These are phyloP conservation scores for Nothopassalora personata DNA, from an alignment of 2,329 filamentous ascomycete species.

Conservation along the genomic window DNA sequence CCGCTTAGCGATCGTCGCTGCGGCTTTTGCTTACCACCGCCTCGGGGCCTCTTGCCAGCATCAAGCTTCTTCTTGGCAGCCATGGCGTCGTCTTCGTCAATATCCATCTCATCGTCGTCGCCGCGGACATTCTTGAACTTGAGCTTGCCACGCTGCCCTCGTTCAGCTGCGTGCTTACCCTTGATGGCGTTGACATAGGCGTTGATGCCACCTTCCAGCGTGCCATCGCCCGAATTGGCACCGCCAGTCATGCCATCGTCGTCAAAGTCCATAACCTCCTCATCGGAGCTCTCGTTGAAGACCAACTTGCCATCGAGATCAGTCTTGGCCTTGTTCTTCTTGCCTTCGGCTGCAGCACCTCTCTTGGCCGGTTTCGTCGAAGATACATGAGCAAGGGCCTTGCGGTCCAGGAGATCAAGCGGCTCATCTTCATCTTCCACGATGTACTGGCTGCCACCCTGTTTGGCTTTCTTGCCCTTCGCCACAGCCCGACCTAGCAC, in stretches of 20 bases:
- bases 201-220: constrained; percentile 50
- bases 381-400: constrained; percentile 86
- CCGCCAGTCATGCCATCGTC: constrained; percentile 39
- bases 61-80: constrained; percentile 33
- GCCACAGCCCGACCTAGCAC: constrained; percentile 44
- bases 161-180: constrained; percentile 53
- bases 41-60: constrained; percentile 16
- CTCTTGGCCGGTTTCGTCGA: constrained; percentile 73
- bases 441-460: constrained; percentile 66
- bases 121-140: constrained; percentile 52
- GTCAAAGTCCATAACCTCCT: constrained; percentile 55
- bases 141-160: constrained; percentile 55
- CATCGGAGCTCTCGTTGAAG: constrained; percentile 49
- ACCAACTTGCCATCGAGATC: constrained; percentile 78
- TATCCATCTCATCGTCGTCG: constrained; percentile 42
- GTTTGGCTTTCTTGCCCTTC: constrained; percentile 53
- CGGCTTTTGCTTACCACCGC: constrained; percentile 19
- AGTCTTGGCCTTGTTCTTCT: constrained; percentile 58
- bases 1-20: constrained; percentile 23
- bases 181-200: constrained; percentile 58
- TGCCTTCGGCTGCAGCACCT: constrained; percentile 41
- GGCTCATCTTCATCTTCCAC: constrained; percentile 92
- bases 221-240: constrained; percentile 35
- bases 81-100: constrained; percentile 39
- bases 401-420: constrained; percentile 84